phyloP scores from a whole-genome alignment of 306 rosid genomes.

The Alnus glutinosa region DNA sequence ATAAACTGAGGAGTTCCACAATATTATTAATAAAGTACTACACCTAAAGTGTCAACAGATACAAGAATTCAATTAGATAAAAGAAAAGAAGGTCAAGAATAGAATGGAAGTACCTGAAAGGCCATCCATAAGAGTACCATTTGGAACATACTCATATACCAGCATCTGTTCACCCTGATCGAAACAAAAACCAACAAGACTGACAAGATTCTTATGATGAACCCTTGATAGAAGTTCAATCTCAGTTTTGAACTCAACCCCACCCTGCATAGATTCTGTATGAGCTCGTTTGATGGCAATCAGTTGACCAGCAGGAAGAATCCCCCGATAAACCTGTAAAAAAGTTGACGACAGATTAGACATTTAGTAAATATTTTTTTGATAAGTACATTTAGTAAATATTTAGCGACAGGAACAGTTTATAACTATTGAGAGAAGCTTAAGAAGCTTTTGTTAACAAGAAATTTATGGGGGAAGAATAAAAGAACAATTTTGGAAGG shows the following conservation, averaged over 20 bases:
- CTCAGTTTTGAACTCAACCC: conserved; percentile 48
- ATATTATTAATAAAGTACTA: not conserved
- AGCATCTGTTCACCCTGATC: conserved; percentile 59
- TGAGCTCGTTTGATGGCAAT: conserved; percentile 53
- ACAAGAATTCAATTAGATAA: not conserved
- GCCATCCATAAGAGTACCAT: conserved; percentile 45
- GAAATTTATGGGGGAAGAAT: not conserved
- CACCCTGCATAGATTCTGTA: conserved; percentile 44
- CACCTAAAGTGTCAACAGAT: not conserved
- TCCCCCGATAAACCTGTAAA: conserved; percentile 47
- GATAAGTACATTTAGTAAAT: not conserved
- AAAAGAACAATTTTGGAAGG: no score
- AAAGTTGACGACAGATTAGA: not conserved
- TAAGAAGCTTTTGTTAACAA: not conserved
- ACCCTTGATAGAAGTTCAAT: conserved; percentile 64
- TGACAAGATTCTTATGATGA: conserved; percentile 56
- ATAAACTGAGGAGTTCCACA: not conserved
- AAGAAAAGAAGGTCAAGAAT: not conserved
- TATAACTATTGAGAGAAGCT: not conserved
- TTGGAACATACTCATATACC: conserved; percentile 46
- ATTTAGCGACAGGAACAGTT: not conserved
- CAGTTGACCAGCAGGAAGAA: conserved; percentile 40
- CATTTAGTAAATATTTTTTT: not conserved
- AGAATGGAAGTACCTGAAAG: conserved; percentile 40
- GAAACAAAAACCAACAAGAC: conserved; percentile 55